Base-by-base conservation (phyloP, 345 rosid genomes). In the Euclidium syriacum region DNA sequence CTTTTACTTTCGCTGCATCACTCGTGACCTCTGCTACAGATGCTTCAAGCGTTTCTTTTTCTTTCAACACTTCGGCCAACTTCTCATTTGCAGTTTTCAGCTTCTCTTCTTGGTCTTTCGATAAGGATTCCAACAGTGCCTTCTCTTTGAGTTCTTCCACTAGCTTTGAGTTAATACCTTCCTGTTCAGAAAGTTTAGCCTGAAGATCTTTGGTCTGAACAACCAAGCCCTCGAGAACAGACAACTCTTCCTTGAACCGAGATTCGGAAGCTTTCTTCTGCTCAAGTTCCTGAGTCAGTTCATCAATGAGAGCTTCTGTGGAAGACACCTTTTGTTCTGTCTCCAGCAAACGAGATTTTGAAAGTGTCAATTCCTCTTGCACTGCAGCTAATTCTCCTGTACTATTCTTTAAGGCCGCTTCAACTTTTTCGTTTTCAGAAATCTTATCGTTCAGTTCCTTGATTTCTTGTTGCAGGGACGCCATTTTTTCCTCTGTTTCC, bases 361-460 rank as follows among this genome's bases (percentile, higher is more conserved):
- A 79, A 38, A 70, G 68, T 16, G 76, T 53, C 64, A 88, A 72
- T 74, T 80, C 96, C 72, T 88, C 90, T 52, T 81, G 88, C 69
- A 75, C 70, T 10, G 83, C 68, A 56, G 85, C 75, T 67, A 90
- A 85, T 43, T 85, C 92, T 39, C 64, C 74, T 10, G 64, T 68
- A n/a, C 81, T 81, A 63, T 71, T 79, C 72, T 75, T 75, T 44
- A 94, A 85, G 32, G 91, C 88, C 35, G 76, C 84, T 77, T 90
- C 89, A 50, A 84, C 76, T 58, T 84, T 85, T 63, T 77, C 75
- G 25, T 77, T 87, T 72, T 85, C 97, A 23, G 83, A 74, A 58
- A 78, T 70, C 79, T 83, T 87, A 46, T 65, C 83, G 53, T 81
- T 63, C 48, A 94, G 65, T 62, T 79, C 81, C 69, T 83, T 80